phyloP scores from a whole-genome alignment of 176 grass and related monocot species.

The Pontederia paniculata region DNA sequence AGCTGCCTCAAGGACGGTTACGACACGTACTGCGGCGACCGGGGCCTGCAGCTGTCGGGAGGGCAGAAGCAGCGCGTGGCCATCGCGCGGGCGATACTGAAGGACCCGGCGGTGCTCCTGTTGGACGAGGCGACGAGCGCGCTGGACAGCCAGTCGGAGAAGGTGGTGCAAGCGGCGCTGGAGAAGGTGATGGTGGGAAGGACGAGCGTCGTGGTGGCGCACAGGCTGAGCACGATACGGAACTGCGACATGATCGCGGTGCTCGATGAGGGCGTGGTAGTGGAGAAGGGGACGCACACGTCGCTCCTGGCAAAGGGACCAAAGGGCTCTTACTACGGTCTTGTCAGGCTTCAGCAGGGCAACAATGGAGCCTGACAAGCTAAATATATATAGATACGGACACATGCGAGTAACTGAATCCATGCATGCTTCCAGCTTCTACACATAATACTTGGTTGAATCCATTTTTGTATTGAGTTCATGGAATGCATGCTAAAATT shows the following conservation, averaged over 20 bases:
- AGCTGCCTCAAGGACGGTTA: neutral
- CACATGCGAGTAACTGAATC: no score
- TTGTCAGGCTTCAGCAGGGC: neutral
- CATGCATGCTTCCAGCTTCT: no score
- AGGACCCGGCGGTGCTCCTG: conserved; percentile 26
- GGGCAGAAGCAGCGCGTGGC: conserved; percentile 78
- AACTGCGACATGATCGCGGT: neutral
- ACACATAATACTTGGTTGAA: no score
- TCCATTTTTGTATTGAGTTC: no score
- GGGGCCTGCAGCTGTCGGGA: conserved; percentile 44
- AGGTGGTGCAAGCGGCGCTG: neutral
- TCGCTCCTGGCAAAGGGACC: neutral
- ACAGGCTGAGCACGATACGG: neutral
- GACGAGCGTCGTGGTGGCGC: neutral
- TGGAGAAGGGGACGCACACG: neutral
- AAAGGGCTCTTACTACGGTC: neutral
- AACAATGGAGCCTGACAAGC: no score
- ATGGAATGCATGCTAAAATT: no score
- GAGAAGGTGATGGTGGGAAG: neutral
- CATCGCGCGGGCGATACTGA: conserved; percentile 64
- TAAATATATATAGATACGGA: no score
- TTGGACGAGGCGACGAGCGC: conserved; percentile 12
- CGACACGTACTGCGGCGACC: neutral
- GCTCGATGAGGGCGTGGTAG: neutral
- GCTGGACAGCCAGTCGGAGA: neutral